Evolutionary conservation across 306 rosid genomes (phyloP).

Genomic region (Cajanus cajan): DNA sequence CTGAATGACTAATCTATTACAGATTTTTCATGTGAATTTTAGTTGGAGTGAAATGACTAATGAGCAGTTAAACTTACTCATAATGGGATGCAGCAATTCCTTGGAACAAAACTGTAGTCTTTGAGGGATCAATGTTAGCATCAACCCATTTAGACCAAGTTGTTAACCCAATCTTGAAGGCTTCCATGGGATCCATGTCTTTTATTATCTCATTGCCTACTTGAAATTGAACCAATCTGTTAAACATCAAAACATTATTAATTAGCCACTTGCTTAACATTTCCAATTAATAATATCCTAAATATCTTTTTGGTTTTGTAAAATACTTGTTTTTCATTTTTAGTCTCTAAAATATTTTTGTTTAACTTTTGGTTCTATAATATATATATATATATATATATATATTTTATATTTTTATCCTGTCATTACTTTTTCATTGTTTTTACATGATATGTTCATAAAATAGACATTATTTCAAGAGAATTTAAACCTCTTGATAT

Average conservation of each 20-base stretch:
- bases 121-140: conserved; percentile 60
- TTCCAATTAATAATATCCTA: not conserved
- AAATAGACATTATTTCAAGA: too few species aligned
- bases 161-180: conserved; percentile 59
- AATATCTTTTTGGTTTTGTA: too few species aligned
- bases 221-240: conserved; percentile 62
- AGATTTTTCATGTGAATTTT: not conserved
- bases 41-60: not conserved
- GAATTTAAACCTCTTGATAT: too few species aligned
- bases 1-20: too few species aligned
- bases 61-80: conserved; percentile 39
- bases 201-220: conserved; percentile 43
- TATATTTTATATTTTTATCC: too few species aligned
- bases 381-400: too few species aligned
- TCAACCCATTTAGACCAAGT: conserved; percentile 76
- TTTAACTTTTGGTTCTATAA: too few species aligned
- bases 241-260: not conserved
- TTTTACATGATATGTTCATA: too few species aligned
- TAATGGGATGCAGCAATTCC: conserved; percentile 70
- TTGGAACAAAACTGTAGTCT: conserved; percentile 62
- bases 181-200: conserved; percentile 68
- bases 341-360: too few species aligned
- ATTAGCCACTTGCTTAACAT: not conserved
- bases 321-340: too few species aligned
- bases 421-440: too few species aligned